Percentiles rank a stretch among this genome's conserved stretches.
Conservation (phyloP, 163 green algal genomes). For the Coccomyxa subellipsoidea region DNA sequence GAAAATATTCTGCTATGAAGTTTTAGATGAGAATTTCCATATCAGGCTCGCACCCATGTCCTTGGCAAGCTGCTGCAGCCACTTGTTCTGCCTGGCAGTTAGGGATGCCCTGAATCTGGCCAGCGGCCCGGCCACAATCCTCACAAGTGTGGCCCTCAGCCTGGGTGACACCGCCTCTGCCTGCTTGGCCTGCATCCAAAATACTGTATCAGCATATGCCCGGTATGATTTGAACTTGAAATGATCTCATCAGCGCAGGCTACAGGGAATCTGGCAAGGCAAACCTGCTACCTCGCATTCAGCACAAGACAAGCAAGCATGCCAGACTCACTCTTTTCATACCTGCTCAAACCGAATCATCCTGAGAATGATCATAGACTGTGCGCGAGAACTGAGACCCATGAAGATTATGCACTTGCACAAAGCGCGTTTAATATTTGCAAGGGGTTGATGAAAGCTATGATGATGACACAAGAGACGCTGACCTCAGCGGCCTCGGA, state of each 20-base stretch:
- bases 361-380: neutral
- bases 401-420: no score
- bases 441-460: no score
- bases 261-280: no score
- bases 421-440: no score
- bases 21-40: neutral
- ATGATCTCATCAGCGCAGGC: neutral
- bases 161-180: neutral
- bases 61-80: neutral
- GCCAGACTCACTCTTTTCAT: neutral
- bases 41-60: neutral
- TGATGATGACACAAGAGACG: no score
- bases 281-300: no score
- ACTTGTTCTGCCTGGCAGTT: neutral
- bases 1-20: no score
- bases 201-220: neutral
- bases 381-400: no score
- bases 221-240: neutral
- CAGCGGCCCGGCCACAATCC: neutral
- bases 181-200: neutral
- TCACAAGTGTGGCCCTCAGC: neutral
- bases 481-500: neutral
- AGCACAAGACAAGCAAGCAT: no score
- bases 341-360: neutral
- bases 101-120: neutral